phyloP scores from a whole-genome alignment of 202 grass and related monocot species.

The Setaria viridis region DNA sequence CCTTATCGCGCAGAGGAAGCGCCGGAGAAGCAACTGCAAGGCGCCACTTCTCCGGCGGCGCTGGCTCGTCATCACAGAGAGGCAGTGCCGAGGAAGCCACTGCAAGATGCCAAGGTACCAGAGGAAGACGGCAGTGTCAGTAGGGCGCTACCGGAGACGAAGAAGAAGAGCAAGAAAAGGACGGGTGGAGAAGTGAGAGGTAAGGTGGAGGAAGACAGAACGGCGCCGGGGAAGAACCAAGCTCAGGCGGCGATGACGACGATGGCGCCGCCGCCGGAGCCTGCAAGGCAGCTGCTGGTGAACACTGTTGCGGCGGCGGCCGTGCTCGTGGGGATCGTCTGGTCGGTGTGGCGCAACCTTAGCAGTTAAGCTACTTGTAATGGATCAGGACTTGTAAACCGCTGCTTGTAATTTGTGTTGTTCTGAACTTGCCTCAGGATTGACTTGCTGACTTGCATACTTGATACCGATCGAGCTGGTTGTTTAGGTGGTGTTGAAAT shows the following conservation, averaged over 20 bases:
- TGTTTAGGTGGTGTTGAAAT: background rate
- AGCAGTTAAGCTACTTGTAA: background rate
- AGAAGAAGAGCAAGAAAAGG: background rate
- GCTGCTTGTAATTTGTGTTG: conserved; percentile 5
- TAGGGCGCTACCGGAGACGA: background rate
- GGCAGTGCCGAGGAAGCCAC: background rate
- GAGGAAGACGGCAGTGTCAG: background rate
- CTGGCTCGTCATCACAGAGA: background rate
- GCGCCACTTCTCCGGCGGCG: background rate
- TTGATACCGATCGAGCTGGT: background rate
- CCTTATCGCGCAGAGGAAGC: background rate
- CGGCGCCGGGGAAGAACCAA: background rate
- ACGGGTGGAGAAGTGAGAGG: background rate
- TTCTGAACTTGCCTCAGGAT: background rate
- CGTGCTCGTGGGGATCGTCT: conserved; percentile 48
- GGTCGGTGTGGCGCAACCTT: conserved; percentile 53
- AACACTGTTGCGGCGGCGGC: conserved; percentile 49
- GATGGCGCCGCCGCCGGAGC: background rate
- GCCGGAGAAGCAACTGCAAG: background rate
- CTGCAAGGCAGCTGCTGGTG: conserved; percentile 32
- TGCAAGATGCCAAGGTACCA: background rate
- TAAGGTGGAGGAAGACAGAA: background rate
- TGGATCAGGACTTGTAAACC: background rate
- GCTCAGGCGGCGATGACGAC: background rate
- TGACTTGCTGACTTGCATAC: too few relatives aligned